These are phyloP conservation scores for Gilbertella persicaria DNA, from an alignment of 371 early-diverging fungal genomes.

Conservation along the genomic window DNA sequence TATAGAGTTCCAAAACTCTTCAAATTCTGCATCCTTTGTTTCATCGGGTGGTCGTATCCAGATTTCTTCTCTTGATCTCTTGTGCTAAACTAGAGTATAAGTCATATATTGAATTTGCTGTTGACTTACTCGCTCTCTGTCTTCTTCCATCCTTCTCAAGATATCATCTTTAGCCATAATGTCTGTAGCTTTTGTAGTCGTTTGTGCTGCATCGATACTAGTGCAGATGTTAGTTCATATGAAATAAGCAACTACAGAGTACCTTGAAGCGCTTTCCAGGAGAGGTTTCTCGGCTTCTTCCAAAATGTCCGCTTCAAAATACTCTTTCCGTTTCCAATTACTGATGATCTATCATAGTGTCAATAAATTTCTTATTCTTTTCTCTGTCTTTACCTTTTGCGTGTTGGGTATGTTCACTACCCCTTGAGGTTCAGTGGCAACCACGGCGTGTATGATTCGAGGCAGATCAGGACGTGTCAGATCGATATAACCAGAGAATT, in stretches of 20 bases:
- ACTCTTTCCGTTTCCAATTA: constrained; percentile 45
- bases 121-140: constrained; percentile 64
- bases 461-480: constrained; percentile 60
- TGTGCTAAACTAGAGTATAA: constrained; percentile 47
- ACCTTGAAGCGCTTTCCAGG: constrained; percentile 45
- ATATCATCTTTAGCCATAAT: constrained; percentile 67
- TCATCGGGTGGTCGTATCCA: constrained; percentile 75
- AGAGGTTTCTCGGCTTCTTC: constrained; percentile 56
- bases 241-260: constrained; percentile 8
- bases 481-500: constrained; percentile 60
- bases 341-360: constrained; percentile 34
- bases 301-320: constrained; percentile 42
- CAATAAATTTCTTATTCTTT: not conserved
- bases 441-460: constrained; percentile 58
- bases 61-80: constrained; percentile 70
- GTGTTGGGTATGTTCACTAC: constrained; percentile 70
- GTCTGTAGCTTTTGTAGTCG: constrained; percentile 19
- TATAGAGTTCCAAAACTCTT: constrained; percentile 64
- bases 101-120: not conserved
- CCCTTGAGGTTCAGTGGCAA: constrained; percentile 67
- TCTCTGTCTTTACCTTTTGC: constrained; percentile 53
- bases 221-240: no score
- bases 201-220: constrained; percentile 14
- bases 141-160: constrained; percentile 76
- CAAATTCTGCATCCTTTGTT: constrained; percentile 56